phyloP scores from a whole-genome alignment of 495 filamentous ascomycete genomes.

The Bryoglossum gracile region DNA sequence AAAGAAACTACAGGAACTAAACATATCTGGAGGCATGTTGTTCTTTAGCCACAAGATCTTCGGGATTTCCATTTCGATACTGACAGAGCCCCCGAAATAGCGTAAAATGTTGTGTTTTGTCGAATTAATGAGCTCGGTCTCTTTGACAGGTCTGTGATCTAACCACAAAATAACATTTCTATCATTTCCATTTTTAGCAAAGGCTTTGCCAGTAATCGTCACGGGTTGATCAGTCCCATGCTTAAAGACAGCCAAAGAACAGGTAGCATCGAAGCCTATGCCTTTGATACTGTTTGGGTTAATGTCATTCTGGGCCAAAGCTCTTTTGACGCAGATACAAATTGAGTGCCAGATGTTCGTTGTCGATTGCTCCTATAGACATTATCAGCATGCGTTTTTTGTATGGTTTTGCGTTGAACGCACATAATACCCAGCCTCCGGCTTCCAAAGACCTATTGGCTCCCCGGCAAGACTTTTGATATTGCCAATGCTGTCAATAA shows the following conservation, averaged over 20 bases:
- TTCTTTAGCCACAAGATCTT: constrained; percentile 98
- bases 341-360: constrained; percentile 92
- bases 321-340: constrained; percentile 69
- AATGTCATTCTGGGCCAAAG: constrained; percentile 70
- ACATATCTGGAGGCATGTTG: constrained; percentile 86
- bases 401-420: no score
- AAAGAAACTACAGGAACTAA: constrained; percentile 90
- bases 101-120: constrained; percentile 85
- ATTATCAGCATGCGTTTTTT: no score
- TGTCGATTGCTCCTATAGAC: constrained; percentile 99
- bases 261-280: constrained; percentile 95
- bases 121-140: constrained; percentile 84
- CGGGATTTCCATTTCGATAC: constrained; percentile 97
- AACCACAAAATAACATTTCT: constrained; percentile 90
- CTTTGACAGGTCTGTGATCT: constrained; percentile 81
- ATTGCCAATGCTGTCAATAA: constrained; percentile 83
- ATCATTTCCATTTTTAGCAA: constrained; percentile 67
- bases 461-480: constrained; percentile 82
- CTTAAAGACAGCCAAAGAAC: constrained; percentile 85
- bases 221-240: constrained; percentile 84
- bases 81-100: constrained; percentile 96
- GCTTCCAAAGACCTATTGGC: constrained; percentile 91
- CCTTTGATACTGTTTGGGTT: constrained; percentile 68
- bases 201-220: constrained; percentile 81
- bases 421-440: constrained; percentile 85